Conservation (phyloP, 306 rosid species). For the Oxytropis ochrocephala region DNA sequence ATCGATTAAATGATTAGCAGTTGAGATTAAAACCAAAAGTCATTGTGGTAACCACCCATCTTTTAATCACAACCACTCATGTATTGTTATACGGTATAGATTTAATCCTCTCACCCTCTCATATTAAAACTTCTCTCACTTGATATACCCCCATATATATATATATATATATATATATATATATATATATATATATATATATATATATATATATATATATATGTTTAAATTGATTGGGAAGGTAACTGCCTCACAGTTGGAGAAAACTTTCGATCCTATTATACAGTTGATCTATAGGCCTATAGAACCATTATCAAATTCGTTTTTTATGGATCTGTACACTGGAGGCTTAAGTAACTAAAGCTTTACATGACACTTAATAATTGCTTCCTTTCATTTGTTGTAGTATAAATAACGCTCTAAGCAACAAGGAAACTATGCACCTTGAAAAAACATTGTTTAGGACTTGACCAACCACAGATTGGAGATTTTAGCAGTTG, state of each 20-base stretch:
- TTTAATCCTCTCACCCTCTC: too few species aligned
- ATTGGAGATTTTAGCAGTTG: neutral
- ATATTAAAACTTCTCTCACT: too few species aligned
- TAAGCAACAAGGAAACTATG: neutral
- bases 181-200: too few species aligned
- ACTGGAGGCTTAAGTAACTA: neutral
- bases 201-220: too few species aligned
- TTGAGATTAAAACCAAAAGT: too few species aligned
- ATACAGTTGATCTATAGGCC: neutral
- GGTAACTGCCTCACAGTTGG: neutral
- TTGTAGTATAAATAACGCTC: neutral
- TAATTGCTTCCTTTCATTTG: neutral
- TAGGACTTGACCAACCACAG: neutral
- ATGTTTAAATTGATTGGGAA: neutral
- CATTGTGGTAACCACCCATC: too few species aligned
- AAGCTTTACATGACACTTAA: neutral
- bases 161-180: too few species aligned
- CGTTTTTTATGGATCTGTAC: neutral
- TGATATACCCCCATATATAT: too few species aligned
- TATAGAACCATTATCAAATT: neutral
- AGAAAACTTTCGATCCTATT: constrained; percentile 6
- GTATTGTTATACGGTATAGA: too few species aligned
- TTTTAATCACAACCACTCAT: too few species aligned
- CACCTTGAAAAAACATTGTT: neutral
- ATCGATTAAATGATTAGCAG: too few species aligned